phyloP scores from a whole-genome alignment of 83 land plant species.

The Diphasiastrum complanatum region DNA sequence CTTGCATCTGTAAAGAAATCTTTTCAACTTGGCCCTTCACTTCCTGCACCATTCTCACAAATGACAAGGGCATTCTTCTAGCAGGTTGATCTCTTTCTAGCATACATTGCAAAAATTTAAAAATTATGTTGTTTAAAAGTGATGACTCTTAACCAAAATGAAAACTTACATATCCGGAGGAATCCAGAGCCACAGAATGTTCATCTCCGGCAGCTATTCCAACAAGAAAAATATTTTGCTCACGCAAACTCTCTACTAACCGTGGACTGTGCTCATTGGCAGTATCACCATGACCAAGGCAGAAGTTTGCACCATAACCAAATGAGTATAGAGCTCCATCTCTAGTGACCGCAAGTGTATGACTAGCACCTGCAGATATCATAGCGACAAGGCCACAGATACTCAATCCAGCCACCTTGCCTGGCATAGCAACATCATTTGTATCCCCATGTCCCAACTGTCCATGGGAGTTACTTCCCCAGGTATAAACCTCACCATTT shows the following conservation, averaged over 20 bases:
- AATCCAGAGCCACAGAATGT: slow-evolving; percentile 84
- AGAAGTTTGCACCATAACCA: slow-evolving; percentile 76
- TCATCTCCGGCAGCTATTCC: slow-evolving; percentile 87
- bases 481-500: slow-evolving; percentile 68
- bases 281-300: slow-evolving; percentile 88
- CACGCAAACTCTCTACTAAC: slow-evolving; percentile 45
- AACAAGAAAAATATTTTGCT: slow-evolving; percentile 55
- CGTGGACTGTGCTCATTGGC: slow-evolving; percentile 59
- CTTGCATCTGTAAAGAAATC: no score
- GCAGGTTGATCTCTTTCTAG: no score
- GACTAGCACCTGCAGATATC: slow-evolving; percentile 69
- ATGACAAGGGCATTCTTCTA: no score
- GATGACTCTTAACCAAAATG: no score
- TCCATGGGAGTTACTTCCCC: slow-evolving; percentile 74
- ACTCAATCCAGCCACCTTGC: slow-evolving; percentile 37
- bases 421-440: slow-evolving; percentile 46
- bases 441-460: slow-evolving; percentile 91
- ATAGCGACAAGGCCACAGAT: slow-evolving; percentile 48
- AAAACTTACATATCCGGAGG: slow-evolving; percentile 67
- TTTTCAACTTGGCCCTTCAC: no score
- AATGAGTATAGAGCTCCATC: slow-evolving; percentile 73
- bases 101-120: no score
- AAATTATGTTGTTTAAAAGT: no score
- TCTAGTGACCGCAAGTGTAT: slow-evolving; percentile 62
- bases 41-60: no score